Evolutionary conservation across 306 rosid genomes (phyloP).

Genomic region (Phaseolus lunatus): DNA sequence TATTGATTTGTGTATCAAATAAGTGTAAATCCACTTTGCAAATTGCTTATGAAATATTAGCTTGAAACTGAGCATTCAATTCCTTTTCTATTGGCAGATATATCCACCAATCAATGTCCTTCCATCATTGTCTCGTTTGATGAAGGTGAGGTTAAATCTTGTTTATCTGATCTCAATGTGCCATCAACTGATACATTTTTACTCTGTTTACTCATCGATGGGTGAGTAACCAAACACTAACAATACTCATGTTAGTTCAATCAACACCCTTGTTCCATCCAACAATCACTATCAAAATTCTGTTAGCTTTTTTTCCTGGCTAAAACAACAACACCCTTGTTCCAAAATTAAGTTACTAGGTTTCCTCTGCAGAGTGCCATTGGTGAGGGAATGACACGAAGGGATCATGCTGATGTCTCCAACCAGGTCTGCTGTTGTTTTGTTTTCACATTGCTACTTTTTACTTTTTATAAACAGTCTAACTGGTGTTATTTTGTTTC

Average conservation of each 20-base stretch:
- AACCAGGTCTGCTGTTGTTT: constrained; percentile 78
- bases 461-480: constrained; percentile 24
- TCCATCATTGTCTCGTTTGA: constrained; percentile 95
- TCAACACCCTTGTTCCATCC: neutral
- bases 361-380: constrained; percentile 87
- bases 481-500: constrained; percentile 33
- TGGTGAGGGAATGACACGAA: constrained; percentile 99
- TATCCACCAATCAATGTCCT: constrained; percentile 99
- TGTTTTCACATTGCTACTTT: constrained; percentile 7
- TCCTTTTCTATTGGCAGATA: constrained; percentile 65
- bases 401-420: constrained; percentile 96
- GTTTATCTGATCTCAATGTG: constrained; percentile 40
- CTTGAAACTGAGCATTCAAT: constrained; percentile 37
- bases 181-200: constrained; percentile 7
- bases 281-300: neutral
- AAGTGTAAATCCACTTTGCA: neutral
- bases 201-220: constrained; percentile 9
- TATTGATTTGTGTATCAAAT: constrained; percentile 28
- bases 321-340: constrained; percentile 1
- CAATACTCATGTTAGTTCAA: too few relatives aligned
- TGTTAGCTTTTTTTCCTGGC: neutral
- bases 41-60: constrained; percentile 32
- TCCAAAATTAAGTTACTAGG: neutral
- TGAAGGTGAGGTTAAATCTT: constrained; percentile 74
- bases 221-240: neutral